Conservation (phyloP, 176 grass and related monocot species). For the Rhipidocladum racemiflorum region DNA sequence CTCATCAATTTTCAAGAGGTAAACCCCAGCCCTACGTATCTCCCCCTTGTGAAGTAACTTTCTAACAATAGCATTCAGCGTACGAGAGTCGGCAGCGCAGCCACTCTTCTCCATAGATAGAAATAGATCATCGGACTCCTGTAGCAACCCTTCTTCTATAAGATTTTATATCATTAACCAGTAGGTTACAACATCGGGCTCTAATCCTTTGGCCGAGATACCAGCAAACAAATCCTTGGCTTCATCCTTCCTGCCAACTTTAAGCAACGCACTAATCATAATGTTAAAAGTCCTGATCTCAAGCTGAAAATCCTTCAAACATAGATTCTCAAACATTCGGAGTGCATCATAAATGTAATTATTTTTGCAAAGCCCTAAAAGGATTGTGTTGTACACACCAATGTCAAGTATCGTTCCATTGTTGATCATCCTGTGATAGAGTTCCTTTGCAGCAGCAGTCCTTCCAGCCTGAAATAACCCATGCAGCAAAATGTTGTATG, state of each 20-base stretch:
- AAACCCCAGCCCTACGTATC: neutral
- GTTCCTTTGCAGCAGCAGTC: neutral
- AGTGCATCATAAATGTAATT: neutral
- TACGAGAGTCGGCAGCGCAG: neutral
- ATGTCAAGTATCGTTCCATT: neutral
- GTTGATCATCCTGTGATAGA: neutral
- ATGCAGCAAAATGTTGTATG: neutral
- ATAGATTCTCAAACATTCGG: neutral
- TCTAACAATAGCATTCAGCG: conserved; percentile 25
- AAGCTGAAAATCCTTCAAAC: neutral
- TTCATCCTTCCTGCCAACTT: neutral
- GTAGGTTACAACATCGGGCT: neutral
- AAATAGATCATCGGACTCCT: neutral
- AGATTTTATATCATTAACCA: neutral
- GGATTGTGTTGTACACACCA: neutral
- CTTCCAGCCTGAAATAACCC: neutral
- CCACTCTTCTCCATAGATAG: conserved; percentile 7
- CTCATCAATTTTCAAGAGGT: conserved; percentile 1
- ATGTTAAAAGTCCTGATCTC: neutral
- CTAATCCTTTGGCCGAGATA: neutral
- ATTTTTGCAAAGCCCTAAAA: neutral
- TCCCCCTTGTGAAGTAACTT: neutral
- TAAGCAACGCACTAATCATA: neutral
- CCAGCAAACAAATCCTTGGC: neutral
- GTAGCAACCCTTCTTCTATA: neutral